Base-by-base conservation (phyloP, 257 asterid genomes). In the Ocimum tenuiflorum region DNA sequence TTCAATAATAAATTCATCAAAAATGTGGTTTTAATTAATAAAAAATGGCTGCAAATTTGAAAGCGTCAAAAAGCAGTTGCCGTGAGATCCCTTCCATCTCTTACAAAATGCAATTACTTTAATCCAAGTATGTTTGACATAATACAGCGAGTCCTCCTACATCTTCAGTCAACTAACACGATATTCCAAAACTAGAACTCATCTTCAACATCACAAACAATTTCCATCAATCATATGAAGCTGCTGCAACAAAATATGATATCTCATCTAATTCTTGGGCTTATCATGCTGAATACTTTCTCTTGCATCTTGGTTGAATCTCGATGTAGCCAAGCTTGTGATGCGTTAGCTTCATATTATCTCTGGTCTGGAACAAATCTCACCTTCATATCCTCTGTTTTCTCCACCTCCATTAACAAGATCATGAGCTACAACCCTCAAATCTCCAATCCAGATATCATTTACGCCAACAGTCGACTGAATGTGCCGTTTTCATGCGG, bases 261-360 rank as follows among this genome's bases (percentile, higher is more conserved):
- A 4, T 23, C 64, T 31, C 38, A 13, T 24, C 2, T 59, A 13
- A 7, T 81, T 38, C 41, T 63, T 0, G 57, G 27, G 60, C 15
- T 78, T 20, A 29, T 76, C 36, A 36, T 62, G 31, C 13, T 77
- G 3, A 53, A 14, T 23, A 8, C 73, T 20, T 63, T 69, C 50
- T 73, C 64, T 60, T 81, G 13, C 42, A 71, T 46, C 18, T 63
- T 70, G 55, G 86, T 67, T 41, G 62, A 80, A 60, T 79, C 91
- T 29, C 68, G 45, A 41, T 82, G 91, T 35, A 74, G 39, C 57
- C 36, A 70, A 19, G 73, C 47, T 0, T 85, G 91, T 46, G 70
- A 74, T 8, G 86, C 96, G 1, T 72, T 88, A 76, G 96, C 94
- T 63, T 88, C 96, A 0, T 85, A 80, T 31, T 83, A 85, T 66